Evolutionary conservation across 2,329 filamentous ascomycete species (phyloP).

Genomic region (Penicillium psychrosexuale): DNA sequence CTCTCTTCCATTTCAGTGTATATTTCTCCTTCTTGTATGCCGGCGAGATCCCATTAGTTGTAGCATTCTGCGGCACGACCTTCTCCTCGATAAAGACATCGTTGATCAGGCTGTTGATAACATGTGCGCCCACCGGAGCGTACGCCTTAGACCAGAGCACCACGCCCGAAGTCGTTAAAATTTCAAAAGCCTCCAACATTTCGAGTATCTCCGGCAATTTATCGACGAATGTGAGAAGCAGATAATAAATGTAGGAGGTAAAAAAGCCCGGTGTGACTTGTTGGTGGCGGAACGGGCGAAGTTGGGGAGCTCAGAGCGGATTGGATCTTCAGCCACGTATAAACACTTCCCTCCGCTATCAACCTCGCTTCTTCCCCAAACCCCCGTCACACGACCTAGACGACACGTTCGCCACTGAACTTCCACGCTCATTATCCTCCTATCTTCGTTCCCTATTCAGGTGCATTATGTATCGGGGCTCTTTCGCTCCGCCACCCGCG

Average conservation of each 20-base stretch:
- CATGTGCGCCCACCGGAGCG: conserved; percentile 70
- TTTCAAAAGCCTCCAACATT: conserved; percentile 97
- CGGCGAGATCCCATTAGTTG: conserved; percentile 61
- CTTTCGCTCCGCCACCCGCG: conserved; percentile 71
- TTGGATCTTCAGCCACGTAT: conserved; percentile 36
- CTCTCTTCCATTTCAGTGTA: conserved; percentile 87
- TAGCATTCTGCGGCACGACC: conserved; percentile 56
- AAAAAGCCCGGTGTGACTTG: conserved; percentile 23
- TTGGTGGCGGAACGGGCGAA: conserved; percentile 24
- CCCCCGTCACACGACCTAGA: conserved; percentile 5
- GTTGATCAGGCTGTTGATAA: conserved; percentile 92
- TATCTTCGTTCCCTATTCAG: conserved; percentile 5
- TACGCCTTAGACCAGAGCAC: conserved; percentile 94
- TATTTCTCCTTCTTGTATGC: conserved; percentile 89
- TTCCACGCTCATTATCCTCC: conserved; percentile 10
- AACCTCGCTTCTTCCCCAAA: conserved; percentile 7
- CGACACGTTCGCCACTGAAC: conserved; percentile 4
- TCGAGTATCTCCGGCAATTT: conserved; percentile 1
- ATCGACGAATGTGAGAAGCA: background rate
- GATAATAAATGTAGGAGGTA: conserved; percentile 13
- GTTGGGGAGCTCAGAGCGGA: conserved; percentile 23
- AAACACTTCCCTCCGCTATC: conserved; percentile 23
- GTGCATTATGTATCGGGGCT: conserved; percentile 72
- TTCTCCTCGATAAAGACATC: conserved; percentile 98
- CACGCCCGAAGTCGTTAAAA: conserved; percentile 91